Evolutionary conservation across 1,139 yeast genomes (phyloP).

Genomic region (Candida frijolesensis): DNA sequence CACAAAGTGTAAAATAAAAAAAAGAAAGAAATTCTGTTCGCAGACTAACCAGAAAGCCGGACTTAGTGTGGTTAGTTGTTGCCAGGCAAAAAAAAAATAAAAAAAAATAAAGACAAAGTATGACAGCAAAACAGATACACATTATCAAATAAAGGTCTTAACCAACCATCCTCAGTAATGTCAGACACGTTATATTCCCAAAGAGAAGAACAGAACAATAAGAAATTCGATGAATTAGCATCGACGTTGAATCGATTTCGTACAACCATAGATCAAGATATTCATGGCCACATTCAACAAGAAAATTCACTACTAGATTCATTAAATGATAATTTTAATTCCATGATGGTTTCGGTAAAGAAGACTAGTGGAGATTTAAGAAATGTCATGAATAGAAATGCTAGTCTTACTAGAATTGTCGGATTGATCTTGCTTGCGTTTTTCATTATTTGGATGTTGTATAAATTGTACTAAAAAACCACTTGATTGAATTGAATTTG

Average conservation of each 20-base stretch:
- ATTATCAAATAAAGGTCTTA: not conserved
- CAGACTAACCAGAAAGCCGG: not conserved
- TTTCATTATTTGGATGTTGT: conserved; percentile 67
- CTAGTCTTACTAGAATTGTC: conserved; percentile 44
- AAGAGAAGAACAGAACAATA: conserved; percentile 49
- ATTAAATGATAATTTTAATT: conserved; percentile 60
- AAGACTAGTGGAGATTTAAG: conserved; percentile 69
- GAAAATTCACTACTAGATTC: conserved; percentile 55
- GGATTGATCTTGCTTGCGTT: conserved; percentile 57
- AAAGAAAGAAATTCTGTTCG: not conserved
- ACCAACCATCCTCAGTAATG: conserved; percentile 21
- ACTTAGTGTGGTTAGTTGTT: not conserved
- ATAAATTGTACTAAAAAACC: conserved; percentile 47
- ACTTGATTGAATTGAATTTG: too few relatives aligned
- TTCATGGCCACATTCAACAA: conserved; percentile 44
- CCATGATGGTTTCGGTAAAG: conserved; percentile 60
- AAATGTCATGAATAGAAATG: conserved; percentile 47
- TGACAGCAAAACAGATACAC: not conserved
- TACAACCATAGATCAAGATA: conserved; percentile 46
- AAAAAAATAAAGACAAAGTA: not conserved
- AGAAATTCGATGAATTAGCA: conserved; percentile 47
- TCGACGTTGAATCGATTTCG: conserved; percentile 48
- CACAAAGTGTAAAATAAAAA: not conserved
- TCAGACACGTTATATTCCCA: conserved; percentile 42
- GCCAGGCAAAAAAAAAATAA: not conserved